Evolutionary conservation across 495 filamentous ascomycete genomes (phyloP).

Genomic region (Astrothelium subdiscretum): DNA sequence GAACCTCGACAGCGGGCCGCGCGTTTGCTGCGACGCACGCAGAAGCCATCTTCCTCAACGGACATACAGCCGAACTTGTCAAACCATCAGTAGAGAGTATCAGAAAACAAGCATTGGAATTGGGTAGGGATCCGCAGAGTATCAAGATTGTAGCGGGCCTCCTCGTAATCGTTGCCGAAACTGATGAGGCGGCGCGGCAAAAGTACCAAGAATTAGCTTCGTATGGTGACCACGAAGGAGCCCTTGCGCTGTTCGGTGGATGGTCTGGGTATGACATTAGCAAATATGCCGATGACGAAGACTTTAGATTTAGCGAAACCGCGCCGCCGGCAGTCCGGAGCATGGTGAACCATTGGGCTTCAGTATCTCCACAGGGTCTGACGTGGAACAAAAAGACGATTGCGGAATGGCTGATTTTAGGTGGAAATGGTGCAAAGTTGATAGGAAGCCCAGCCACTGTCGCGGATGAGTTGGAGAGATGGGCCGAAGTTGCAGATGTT

Average conservation of each 20-base stretch:
- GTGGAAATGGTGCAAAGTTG: background rate
- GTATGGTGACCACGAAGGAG: conserved; percentile 42
- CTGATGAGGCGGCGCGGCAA: conserved; percentile 41
- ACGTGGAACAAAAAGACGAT: conserved; percentile 18
- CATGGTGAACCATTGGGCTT: conserved; percentile 11
- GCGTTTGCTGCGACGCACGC: conserved; percentile 52
- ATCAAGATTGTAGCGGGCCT: conserved; percentile 45
- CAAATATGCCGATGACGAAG: conserved; percentile 43
- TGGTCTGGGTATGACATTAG: conserved; percentile 47
- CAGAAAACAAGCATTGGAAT: conserved; percentile 32
- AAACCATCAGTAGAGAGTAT: conserved; percentile 33
- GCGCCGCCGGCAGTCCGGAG: conserved; percentile 6
- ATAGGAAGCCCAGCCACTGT: conserved; percentile 25
- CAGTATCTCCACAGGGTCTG: conserved; percentile 4
- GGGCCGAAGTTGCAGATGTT: conserved; percentile 49
- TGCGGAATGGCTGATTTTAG: conserved; percentile 5
- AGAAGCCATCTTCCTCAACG: conserved; percentile 38
- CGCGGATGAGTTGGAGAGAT: conserved; percentile 49
- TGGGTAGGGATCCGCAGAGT: conserved; percentile 36
- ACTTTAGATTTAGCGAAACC: conserved; percentile 17
- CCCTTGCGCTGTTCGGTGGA: conserved; percentile 45
- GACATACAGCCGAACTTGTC: conserved; percentile 7
- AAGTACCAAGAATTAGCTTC: conserved; percentile 41
- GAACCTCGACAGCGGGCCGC: conserved; percentile 51
- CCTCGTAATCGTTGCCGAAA: conserved; percentile 40